Conservation (phyloP, 495 filamentous ascomycete species). For the Diplogelasinospora grovesii region DNA sequence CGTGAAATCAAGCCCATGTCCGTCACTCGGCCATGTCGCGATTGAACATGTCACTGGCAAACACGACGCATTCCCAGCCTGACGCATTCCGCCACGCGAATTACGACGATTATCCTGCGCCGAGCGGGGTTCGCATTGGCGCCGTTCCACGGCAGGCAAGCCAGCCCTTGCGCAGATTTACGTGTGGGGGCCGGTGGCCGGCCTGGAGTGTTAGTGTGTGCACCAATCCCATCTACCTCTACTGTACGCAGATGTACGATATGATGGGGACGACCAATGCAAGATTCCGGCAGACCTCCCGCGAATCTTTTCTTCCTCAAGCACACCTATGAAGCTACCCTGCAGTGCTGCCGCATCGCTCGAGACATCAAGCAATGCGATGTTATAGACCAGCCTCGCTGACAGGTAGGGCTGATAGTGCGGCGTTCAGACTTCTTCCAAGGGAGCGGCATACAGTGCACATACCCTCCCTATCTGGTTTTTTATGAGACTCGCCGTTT, state of each 20-base stretch:
- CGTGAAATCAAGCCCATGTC: too few relatives aligned
- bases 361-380: conserved; percentile 1
- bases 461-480: not conserved
- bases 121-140: conserved; percentile 3
- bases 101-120: not conserved
- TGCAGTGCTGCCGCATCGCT: conserved; percentile 10
- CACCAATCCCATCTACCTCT: too few relatives aligned
- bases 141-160: conserved; percentile 3
- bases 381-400: not conserved
- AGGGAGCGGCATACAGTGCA: not conserved
- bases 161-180: conserved; percentile 1
- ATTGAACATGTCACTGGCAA: too few relatives aligned
- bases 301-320: too few relatives aligned
- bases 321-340: too few relatives aligned
- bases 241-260: too few relatives aligned
- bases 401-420: not conserved
- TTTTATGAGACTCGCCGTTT: too few relatives aligned
- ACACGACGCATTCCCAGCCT: not conserved
- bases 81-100: conserved; percentile 4
- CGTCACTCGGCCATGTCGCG: too few relatives aligned
- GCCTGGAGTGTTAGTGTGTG: not conserved
- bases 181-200: conserved; percentile 10
- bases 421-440: not conserved
- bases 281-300: conserved; percentile 22
- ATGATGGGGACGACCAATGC: conserved; percentile 15